Evolutionary conservation across 495 filamentous ascomycete species (phyloP), one percentile per base, ranked within the genome.

Genomic region (Penicillium angulare): DNA sequence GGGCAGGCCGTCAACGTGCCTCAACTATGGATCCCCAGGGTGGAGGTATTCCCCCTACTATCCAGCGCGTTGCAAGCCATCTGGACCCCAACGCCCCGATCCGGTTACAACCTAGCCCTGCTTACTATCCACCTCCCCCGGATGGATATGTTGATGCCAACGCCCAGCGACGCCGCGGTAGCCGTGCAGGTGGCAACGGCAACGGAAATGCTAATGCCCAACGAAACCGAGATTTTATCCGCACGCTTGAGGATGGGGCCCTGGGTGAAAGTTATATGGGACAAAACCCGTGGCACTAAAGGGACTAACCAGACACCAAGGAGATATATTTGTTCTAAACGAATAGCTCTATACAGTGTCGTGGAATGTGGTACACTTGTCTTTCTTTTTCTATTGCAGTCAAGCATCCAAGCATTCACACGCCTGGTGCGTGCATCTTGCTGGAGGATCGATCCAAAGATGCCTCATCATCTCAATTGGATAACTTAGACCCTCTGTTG

Each of bases 1-100:
- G 90, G 48, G 86, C 87, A 32, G 90, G 84, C 26, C 82, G 95
- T 18, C 92, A 96, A 71, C 85, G 95, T 47, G 92, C 95, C 10
- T 90, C 92, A 29, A 99, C 95, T 7, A 90, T 97, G 84, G 92
- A 97, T 62, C 89, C 91, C 51, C 88, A 95, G 59, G 86, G 88
- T 61, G 87, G 86, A 47, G 92, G 93, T 6, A 92, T 99, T 46
- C 95, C 95, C 0, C 81, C 89, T 8, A 85, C 91, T 0, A 91
- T 99, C 45, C 95, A 99, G 64, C 77, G 95, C 49, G 93, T 97
- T n/a, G 92, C 92, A 9, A 95, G 90, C 63, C 93, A 97, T 66
- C 84, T 99, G 42, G 92, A 99, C 63, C 95, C 95, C 5, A 97
- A 82, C 50, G 89, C 91, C 27, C 95, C 95, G 0, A 97, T 99